phyloP scores from a whole-genome alignment of 495 filamentous ascomycete genomes.

The Penicillium psychrofluorescens region DNA sequence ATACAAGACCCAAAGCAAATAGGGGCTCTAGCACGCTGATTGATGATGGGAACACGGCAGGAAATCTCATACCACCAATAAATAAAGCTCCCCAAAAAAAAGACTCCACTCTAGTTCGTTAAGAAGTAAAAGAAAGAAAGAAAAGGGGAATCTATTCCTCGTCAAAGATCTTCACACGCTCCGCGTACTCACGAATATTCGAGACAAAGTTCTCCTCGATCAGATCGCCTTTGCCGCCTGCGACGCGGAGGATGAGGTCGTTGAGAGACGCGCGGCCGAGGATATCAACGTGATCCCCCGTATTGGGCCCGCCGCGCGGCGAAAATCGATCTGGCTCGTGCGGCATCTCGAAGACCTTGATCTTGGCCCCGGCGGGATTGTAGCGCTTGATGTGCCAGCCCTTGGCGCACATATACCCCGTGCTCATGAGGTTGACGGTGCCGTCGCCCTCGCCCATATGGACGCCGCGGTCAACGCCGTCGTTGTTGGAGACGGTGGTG shows the following conservation, averaged over 20 bases:
- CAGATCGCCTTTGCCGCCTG: slow-evolving; percentile 74
- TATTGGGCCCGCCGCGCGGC: slow-evolving; percentile 88
- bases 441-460: slow-evolving; percentile 92
- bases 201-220: slow-evolving; percentile 74
- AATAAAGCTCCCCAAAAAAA: background rate
- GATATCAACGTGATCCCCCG: slow-evolving; percentile 95
- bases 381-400: slow-evolving; percentile 89
- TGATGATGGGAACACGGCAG: too few species aligned
- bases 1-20: too few species aligned
- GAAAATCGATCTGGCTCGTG: slow-evolving; percentile 92
- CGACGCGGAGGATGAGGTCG: slow-evolving; percentile 81
- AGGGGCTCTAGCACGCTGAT: too few species aligned
- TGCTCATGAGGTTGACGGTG: slow-evolving; percentile 81
- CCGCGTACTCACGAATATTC: slow-evolving; percentile 72
- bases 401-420: slow-evolving; percentile 92
- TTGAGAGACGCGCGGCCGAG: slow-evolving; percentile 82
- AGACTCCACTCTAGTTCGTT: background rate
- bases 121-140: background rate
- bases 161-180: slow-evolving; percentile 69
- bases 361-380: slow-evolving; percentile 73
- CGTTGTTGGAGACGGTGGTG: slow-evolving; percentile 60
- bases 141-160: slow-evolving; percentile 36
- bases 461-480: slow-evolving; percentile 75
- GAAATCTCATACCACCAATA: too few species aligned
- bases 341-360: slow-evolving; percentile 90